Percentiles rank a stretch among this genome's conserved stretches.
phyloP scores from a whole-genome alignment of 176 grass and related monocot genomes.

The barley (Hordeum vulgare) region MorexV3_pseudomolecules_assembly NC_058521.1:103865940-103866439 shows the following conservation, averaged over 20 bases:
- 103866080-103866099: background rate
- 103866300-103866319: too few species aligned
- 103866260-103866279: background rate
- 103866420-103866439: too few species aligned
- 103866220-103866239: constrained; percentile 37
- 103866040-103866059: too few species aligned
- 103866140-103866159: constrained; percentile 45
- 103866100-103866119: constrained; percentile 61
- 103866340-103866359: too few species aligned
- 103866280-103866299: background rate
- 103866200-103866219: constrained; percentile 14
- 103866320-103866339: too few species aligned
- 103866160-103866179: too few species aligned
- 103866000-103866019: constrained; percentile 80
- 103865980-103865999: constrained; percentile 34
- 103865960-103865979: constrained; percentile 36
- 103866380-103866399: too few species aligned
- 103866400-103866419: too few species aligned
- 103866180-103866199: constrained; percentile 37
- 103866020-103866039: background rate
- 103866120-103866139: constrained; percentile 52
- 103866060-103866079: background rate
- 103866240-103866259: constrained; percentile 40
- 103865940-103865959: constrained; percentile 67
- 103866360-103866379: too few species aligned